Conservation (phyloP, 2,329 filamentous ascomycete species). For the Kalaharituber pfeilii region DNA sequence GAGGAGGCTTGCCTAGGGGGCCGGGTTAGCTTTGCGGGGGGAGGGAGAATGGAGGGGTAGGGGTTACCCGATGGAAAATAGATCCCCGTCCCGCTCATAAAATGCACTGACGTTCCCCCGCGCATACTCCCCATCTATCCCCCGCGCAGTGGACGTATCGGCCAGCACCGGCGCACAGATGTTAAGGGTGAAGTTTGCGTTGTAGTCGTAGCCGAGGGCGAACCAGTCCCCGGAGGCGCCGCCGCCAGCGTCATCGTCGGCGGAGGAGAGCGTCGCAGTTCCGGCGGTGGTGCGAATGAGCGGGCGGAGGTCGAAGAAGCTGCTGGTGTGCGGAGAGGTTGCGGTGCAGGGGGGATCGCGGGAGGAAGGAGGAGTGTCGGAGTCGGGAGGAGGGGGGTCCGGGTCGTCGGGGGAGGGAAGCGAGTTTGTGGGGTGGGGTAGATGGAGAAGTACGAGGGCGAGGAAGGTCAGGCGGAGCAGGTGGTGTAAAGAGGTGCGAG, state of each 20-base stretch:
- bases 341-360: constrained; percentile 2
- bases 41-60: neutral
- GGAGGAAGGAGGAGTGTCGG: constrained; percentile 11
- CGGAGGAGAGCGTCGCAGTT: neutral
- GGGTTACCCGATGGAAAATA: constrained; percentile 60
- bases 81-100: constrained; percentile 47
- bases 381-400: constrained; percentile 7
- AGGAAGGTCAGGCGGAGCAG: constrained; percentile 13
- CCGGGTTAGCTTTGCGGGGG: too few relatives aligned
- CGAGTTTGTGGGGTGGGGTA: constrained; percentile 17
- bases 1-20: constrained; percentile 19
- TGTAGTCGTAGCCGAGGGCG: constrained; percentile 58
- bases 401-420: constrained; percentile 11
- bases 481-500: neutral
- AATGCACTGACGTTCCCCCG: constrained; percentile 56
- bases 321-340: constrained; percentile 14
- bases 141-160: neutral
- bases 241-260: constrained; percentile 2
- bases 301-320: constrained; percentile 18
- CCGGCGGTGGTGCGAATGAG: constrained; percentile 4
- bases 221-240: constrained; percentile 15
- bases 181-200: constrained; percentile 67
- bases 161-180: constrained; percentile 50
- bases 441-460: constrained; percentile 18
- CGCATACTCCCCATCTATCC: neutral